Base-by-base conservation (phyloP, 345 rosid species). In the Salix udensis region DNA sequence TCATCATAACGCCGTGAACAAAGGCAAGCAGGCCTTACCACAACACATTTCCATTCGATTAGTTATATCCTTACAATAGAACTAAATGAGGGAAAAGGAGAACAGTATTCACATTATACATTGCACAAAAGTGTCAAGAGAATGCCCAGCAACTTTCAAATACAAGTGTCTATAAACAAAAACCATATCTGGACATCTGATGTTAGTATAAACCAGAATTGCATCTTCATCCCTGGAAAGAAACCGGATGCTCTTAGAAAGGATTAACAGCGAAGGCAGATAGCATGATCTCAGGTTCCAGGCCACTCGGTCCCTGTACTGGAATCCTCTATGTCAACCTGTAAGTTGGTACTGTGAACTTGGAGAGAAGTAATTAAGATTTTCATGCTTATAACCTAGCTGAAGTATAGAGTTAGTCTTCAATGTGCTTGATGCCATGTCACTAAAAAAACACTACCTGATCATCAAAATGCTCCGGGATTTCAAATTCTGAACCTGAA, bases 401-500 rank as follows among this genome's bases (percentile, higher is more conserved):
- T 61, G 19, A 81, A 72, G 76, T 71, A 70, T 71, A 61, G 8
- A 46, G 66, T 73, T 76, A 62, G 58, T 78, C 71, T 64, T 52
- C 77, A 67, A 74, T 34, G 76, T 65, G 78, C 61, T n/a, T 39
- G 68, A 76, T 72, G 68, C 74, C 73, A 76, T 62, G 72, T 67
- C 67, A 65, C 55, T 71, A 68, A 75, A 79, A 71, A 76, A 73
- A 68, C 71, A 77, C 65, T 74, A 83, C 88, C 85, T 87, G 90
- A 67, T 85, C 87, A 23, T 87, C 88, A 70, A 85, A 87, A 80
- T 70, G 69, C 34, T 81, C 78, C 13, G 88, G 87, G 39, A 87
- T 85, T 76, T 87, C 90, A 74, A 87, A 87, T 65, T 85, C 90
- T 67, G 88, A 85, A 46, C 86, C 82, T 2, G 90, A 83, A 71